phyloP scores from a whole-genome alignment of 306 rosid genomes.

The Vachellia pachyceras region DNA sequence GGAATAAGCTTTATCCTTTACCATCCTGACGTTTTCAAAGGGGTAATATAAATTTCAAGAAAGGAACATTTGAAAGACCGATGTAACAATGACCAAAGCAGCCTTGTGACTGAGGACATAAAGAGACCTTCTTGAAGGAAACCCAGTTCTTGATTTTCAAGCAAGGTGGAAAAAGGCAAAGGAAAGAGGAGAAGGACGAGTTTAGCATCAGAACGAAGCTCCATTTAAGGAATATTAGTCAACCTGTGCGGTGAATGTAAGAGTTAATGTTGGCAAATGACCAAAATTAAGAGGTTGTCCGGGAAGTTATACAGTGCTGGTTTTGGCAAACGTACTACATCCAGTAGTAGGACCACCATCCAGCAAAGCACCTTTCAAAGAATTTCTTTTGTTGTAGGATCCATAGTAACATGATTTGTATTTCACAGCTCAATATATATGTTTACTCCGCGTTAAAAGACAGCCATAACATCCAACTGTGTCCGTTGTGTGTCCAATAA shows the following conservation, averaged over 20 bases:
- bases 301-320: constrained; percentile 38
- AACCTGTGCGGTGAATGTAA: constrained; percentile 21
- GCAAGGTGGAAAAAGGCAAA: constrained; percentile 30
- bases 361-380: constrained; percentile 39
- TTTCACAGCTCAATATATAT: constrained; percentile 8
- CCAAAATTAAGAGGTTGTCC: constrained; percentile 34
- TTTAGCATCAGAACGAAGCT: constrained; percentile 9
- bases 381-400: constrained; percentile 37
- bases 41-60: neutral
- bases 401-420: constrained; percentile 33
- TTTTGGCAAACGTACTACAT: constrained; percentile 40
- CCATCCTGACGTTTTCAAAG: constrained; percentile 3
- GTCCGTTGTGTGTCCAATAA: constrained; percentile 11
- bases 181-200: neutral
- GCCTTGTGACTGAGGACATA: neutral
- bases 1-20: neutral
- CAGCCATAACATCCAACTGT: constrained; percentile 15
- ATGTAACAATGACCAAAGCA: no score
- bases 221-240: constrained; percentile 33
- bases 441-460: constrained; percentile 32
- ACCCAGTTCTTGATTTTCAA: constrained; percentile 22
- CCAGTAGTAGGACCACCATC: constrained; percentile 46
- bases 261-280: constrained; percentile 40
- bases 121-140: neutral
- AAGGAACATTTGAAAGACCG: constrained; percentile 5